phyloP scores from a whole-genome alignment of 2,329 filamentous ascomycete species.

The Botrytis cinerea region DNA sequence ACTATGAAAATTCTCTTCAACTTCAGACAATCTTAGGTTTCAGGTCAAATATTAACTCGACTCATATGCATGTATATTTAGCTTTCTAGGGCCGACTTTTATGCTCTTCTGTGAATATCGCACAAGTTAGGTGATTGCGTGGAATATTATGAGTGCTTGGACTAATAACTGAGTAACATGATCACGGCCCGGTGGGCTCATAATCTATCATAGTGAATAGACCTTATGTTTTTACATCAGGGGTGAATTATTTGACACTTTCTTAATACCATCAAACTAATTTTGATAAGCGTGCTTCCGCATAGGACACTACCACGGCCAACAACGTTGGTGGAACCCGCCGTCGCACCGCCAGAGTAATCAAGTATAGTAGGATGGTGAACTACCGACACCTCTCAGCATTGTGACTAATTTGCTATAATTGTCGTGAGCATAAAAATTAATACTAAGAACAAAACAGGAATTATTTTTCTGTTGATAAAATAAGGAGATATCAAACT shows the following conservation, averaged over 20 bases:
- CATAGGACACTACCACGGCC: accelerated
- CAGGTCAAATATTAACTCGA: neutral
- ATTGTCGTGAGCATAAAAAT: neutral
- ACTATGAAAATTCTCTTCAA: too few relatives aligned
- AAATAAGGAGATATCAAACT: neutral
- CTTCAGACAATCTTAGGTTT: neutral
- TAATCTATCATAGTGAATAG: accelerated
- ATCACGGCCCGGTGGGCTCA: neutral
- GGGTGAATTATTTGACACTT: accelerated
- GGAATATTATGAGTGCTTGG: neutral
- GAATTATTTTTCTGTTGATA: neutral
- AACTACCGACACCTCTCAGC: neutral
- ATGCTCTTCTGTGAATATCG: accelerated
- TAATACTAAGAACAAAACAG: neutral
- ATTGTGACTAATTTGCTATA: accelerated
- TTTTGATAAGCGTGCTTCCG: neutral
- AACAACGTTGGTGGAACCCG: neutral
- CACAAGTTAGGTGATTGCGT: too few relatives aligned
- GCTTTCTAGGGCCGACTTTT: accelerated
- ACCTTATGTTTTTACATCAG: neutral
- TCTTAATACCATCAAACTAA: accelerated
- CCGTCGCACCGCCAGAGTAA: neutral
- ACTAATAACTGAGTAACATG: accelerated
- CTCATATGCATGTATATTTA: neutral
- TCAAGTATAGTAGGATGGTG: neutral